Evolutionary conservation across 73 alveolate genomes (phyloP), one percentile per base, ranked within the genome.

Genomic region (Durusdinium trenchii): DNA sequence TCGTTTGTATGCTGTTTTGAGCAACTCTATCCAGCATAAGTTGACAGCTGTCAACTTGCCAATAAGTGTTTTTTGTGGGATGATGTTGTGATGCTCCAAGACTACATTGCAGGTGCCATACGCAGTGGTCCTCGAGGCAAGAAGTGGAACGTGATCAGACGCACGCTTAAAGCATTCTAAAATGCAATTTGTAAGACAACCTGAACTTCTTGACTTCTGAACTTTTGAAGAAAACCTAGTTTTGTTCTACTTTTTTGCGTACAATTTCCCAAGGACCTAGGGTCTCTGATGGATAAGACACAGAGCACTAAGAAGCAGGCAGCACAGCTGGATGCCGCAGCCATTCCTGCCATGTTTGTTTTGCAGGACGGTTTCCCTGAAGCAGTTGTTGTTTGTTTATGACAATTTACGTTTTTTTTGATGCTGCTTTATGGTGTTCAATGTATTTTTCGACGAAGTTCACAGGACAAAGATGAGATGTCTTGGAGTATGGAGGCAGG

Each of bases 401-500:
- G n/a, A n/a, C n/a, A n/a, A n/a, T n/a, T n/a, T n/a, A n/a, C n/a
- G n/a, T n/a, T n/a, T n/a, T n/a, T n/a, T n/a, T n/a, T n/a, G n/a
- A n/a, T n/a, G n/a, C n/a, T n/a, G n/a, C n/a, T n/a, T n/a, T n/a
- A n/a, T n/a, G n/a, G n/a, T n/a, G n/a, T n/a, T n/a, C n/a, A n/a
- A n/a, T n/a, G n/a, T n/a, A n/a, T n/a, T n/a, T n/a, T n/a, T n/a
- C n/a, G n/a, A n/a, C n/a, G n/a, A n/a, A n/a, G n/a, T n/a, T n/a
- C 79, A 47, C 6, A 89, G 97, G 97, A 91, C 87, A 64, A 76
- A 42, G 87, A 64, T 30, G 97, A 91, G 87, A 47, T 54, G 60
- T 75, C 89, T 35, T 91, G 97, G 97, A 91, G 89, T 87, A 91
- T 91, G 97, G 97, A 91, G 97, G 97, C 86, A 16, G 60, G 28